Percentiles rank a stretch among this genome's conserved stretches.
phyloP scores from a whole-genome alignment of 495 filamentous ascomycete species.

The Talaromyces thailandensis region DNA sequence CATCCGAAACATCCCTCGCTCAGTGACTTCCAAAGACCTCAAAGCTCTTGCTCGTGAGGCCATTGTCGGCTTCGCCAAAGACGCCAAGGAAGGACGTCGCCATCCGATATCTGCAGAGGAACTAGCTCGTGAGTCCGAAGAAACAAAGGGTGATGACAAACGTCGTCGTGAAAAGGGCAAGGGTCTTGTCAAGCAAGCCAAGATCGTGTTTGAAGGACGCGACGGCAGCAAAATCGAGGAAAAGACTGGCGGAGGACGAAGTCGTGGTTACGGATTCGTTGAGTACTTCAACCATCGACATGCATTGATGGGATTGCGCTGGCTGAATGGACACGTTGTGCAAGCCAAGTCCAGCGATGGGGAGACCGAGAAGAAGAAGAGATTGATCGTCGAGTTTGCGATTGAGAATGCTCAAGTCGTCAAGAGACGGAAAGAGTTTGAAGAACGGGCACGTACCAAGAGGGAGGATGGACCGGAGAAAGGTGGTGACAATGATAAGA shows the following conservation, averaged over 20 bases:
- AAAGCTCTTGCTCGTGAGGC: conserved; percentile 86
- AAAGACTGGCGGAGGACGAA: conserved; percentile 63
- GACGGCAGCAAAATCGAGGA: conserved; percentile 76
- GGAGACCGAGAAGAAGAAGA: conserved; percentile 53
- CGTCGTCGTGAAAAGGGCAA: conserved; percentile 72
- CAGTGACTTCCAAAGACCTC: conserved; percentile 76
- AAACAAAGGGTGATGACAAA: conserved; percentile 71
- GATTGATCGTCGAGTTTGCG: conserved; percentile 92
- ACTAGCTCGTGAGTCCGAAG: conserved; percentile 61
- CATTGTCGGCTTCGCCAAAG: conserved; percentile 85
- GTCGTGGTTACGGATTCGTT: conserved; percentile 92
- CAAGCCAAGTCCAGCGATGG: conserved; percentile 27
- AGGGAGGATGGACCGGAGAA: conserved; percentile 24
- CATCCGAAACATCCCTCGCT: conserved; percentile 82
- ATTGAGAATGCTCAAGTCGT: conserved; percentile 98
- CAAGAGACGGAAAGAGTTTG: conserved; percentile 59
- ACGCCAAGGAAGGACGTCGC: conserved; percentile 67
- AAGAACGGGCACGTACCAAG: conserved; percentile 45
- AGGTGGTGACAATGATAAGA: conserved; percentile 11
- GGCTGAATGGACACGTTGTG: conserved; percentile 81
- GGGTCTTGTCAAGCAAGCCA: conserved; percentile 91
- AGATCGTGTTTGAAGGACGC: conserved; percentile 81
- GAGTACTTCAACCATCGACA: conserved; percentile 92
- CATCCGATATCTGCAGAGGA: conserved; percentile 82
- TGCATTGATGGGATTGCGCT: conserved; percentile 90